Base-by-base conservation (phyloP, 176 grass and related monocot species). In the Areca catechu region DNA sequence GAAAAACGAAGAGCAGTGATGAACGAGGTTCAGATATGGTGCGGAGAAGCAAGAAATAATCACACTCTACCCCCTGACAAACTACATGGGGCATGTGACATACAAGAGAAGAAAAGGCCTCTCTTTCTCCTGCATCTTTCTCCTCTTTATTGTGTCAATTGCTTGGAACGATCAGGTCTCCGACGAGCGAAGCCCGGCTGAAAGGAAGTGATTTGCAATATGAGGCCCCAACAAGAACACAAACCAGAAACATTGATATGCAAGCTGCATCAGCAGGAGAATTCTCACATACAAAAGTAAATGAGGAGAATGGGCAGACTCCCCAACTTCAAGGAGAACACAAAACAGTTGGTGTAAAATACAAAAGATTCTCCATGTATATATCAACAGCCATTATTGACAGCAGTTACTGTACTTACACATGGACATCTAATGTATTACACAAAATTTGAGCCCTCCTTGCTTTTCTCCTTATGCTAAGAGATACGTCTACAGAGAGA, bases 171-270 rank as follows among this genome's bases (percentile, higher is more conserved):
- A 54, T 65, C 24, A 67, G 65, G 50, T 80, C 66, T 82, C 61
- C 71, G 78, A 52, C 73, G 66, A 58, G 87, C 72, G 47, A 93
- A 98, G 18, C 94, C 94, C 18, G 88, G 88, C 94, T 98, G 84
- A 43, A 77, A 86, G 24, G 64, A 74, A 72, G 24, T 76, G 48
- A 81, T 70, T 82, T 72, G 48, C 69, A 91, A 77, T 29, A 54
- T 68, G 58, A 77, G 73, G 65, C 57, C 22, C 67, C 69, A 63
- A 66, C 51, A 77, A 70, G 25, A 82, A 79, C 5, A 48, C 59
- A 81, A 78, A 78, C 58, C 69, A 69, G 56, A 71, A 73, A 61
- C 19, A 76, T 62, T 58, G 52, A 69, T 67, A 71, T 57, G 60
- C 69, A 83, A 77, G 56, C 56, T 37, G 62, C 65, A 66, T 52